Percentiles rank a stretch among this genome's conserved stretches.
Conservation (phyloP, 2,329 filamentous ascomycete genomes). For the Colletotrichum caudatum region DNA sequence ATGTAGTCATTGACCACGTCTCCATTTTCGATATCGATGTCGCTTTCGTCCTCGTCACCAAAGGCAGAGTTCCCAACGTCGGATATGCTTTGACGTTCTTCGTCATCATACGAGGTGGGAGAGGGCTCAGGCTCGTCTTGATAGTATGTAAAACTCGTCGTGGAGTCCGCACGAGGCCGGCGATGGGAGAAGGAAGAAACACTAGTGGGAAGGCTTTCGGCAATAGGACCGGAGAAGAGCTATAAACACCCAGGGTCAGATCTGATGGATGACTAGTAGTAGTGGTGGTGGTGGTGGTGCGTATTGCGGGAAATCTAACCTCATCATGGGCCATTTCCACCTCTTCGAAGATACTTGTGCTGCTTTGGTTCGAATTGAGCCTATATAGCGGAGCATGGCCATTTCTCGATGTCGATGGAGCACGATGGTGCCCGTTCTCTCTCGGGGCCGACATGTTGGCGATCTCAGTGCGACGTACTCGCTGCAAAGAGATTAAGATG, state of each 20-base stretch:
- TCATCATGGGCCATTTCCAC: constrained; percentile 99
- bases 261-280: neutral
- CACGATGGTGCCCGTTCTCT: constrained; percentile 26
- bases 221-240: constrained; percentile 91
- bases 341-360: constrained; percentile 86
- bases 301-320: constrained; percentile 59
- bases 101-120: constrained; percentile 44
- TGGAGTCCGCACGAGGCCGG: constrained; percentile 83
- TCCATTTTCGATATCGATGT: constrained; percentile 54
- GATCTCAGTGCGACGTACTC: constrained; percentile 3
- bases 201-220: constrained; percentile 95
- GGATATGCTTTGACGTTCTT: constrained; percentile 49
- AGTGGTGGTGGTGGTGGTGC: neutral
- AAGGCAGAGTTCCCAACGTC: constrained; percentile 57
- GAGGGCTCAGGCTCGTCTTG: constrained; percentile 61
- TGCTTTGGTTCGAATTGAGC: constrained; percentile 77
- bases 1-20: constrained; percentile 60
- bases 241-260: constrained; percentile 45
- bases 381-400: constrained; percentile 65
- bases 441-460: constrained; percentile 22
- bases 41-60: constrained; percentile 55
- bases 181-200: constrained; percentile 92
- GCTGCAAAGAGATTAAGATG: constrained; percentile 1
- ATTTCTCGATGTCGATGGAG: constrained; percentile 30
- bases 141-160: constrained; percentile 90